Evolutionary conservation across 2,329 filamentous ascomycete genomes (phyloP), one percentile per base, ranked within the genome.

Genomic region (Rutstroemia sp.): DNA sequence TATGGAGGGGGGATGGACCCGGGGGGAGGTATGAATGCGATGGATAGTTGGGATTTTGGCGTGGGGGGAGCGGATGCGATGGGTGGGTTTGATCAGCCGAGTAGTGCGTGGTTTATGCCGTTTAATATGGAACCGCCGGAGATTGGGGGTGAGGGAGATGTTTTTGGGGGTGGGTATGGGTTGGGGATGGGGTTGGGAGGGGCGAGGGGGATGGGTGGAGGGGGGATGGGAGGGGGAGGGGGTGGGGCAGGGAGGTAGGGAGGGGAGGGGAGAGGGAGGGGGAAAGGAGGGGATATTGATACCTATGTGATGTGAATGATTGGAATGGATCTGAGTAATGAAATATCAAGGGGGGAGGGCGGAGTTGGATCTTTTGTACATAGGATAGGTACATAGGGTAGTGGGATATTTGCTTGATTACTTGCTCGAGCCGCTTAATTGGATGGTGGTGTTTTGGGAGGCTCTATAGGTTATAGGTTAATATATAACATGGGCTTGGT

Each of bases 111-210:
- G 89, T 95, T 95, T 70, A 84, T 95, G 76, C 90, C 92, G 1
- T 95, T 96, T 72, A 95, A 95, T 68, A 83, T 95, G 72, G 88
- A 94, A 57, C 88, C 90, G 19, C 84, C 88, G 0, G 81, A 83
- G 57, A 71, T 81, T 44, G 73, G 74, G 6, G 14, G 25, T 19
- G 44, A 47, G 9, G 44, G 16, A 12, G 66, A 69, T 58, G 49
- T 63, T 4, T 66, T 68, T 48, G 45, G 30, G 7, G 27, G 47
- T 7, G 23, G 23, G 17, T 46, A 21, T 21, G 44, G n/a, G 44
- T 53, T 57, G 19, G 19, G 25, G 21, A 54, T 17, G 14, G n/a
- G 25, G 3, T 34, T 42, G 14, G 38, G 38, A 9, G 27, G 21
- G 19, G 17, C 1, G 25, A 34, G 25, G 25, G 34, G 42, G 21